Percentiles rank a stretch among this genome's conserved stretches.
Evolutionary conservation across 257 asterid genomes (phyloP).

Genomic region (Salvia rosmarinus): DNA sequence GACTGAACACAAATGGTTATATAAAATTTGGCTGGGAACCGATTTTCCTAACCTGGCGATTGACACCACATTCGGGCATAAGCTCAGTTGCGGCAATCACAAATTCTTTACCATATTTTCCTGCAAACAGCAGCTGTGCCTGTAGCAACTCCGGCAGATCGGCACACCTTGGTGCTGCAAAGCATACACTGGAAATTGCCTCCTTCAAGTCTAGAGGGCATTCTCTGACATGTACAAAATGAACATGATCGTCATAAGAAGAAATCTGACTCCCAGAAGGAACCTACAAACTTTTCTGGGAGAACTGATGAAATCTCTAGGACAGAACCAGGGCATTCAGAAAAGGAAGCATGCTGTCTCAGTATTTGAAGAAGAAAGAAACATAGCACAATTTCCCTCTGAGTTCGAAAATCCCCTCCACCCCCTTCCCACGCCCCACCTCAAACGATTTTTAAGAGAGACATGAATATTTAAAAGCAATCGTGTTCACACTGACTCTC

Average conservation of each 20-base stretch:
- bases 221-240: constrained; percentile 57
- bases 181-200: constrained; percentile 93
- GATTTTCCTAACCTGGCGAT: constrained; percentile 72
- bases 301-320: background rate
- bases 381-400: background rate
- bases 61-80: constrained; percentile 96
- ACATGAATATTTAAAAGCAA: background rate
- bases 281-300: background rate
- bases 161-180: constrained; percentile 98
- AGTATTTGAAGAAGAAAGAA: background rate
- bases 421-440: background rate
- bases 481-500: background rate
- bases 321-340: background rate
- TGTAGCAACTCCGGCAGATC: constrained; percentile 86
- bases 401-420: too few species aligned
- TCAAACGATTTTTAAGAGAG: background rate
- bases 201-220: constrained; percentile 98
- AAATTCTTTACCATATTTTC: constrained; percentile 91
- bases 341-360: constrained; percentile 7
- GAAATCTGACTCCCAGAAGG: constrained; percentile 13
- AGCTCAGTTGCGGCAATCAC: constrained; percentile 89
- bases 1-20: background rate
- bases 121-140: constrained; percentile 73
- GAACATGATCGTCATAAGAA: constrained; percentile 12
- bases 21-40: constrained; percentile 9